Percentiles rank a stretch among this genome's conserved stretches.
These are phyloP conservation scores for Cnidoscolus chayamansa DNA, from an alignment of 441 rosid species.

Conservation along the genomic window DNA sequence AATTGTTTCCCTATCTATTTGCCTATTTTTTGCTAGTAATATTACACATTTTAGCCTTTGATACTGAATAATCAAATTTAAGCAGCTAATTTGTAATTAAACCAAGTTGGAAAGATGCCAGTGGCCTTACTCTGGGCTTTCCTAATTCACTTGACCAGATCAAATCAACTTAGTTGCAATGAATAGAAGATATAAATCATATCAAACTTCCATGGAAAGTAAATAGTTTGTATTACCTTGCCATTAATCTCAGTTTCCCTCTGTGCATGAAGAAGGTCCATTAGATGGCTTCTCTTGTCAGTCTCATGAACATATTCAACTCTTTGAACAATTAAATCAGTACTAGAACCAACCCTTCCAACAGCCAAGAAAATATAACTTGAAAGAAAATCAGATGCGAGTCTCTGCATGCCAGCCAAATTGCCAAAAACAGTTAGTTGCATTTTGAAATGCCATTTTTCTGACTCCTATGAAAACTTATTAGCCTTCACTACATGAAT, in stretches of 20 bases:
- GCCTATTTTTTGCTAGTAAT: not conserved
- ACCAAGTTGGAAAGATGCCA: not conserved
- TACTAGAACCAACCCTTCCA: conserved; percentile 92
- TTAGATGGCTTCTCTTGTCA: conserved; percentile 90
- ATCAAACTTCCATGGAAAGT: not conserved
- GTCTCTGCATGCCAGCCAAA: conserved; percentile 58
- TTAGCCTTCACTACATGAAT: not conserved
- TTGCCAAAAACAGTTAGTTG: not conserved
- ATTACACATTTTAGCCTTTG: not conserved
- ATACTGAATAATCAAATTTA: not conserved
- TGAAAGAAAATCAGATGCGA: conserved; percentile 87
- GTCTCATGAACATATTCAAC: conserved; percentile 76
- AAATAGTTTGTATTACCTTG: conserved; percentile 46
- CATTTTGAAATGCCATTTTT: not conserved
- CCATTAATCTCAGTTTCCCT: conserved; percentile 66
- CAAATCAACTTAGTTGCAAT: not conserved
- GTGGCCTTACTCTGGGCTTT: not conserved
- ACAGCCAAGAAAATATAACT: conserved; percentile 82
- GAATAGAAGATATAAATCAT: not conserved
- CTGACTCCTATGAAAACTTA: not conserved
- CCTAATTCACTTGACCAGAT: not conserved
- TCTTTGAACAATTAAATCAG: conserved; percentile 87
- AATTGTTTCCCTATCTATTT: not conserved
- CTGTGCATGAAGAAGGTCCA: conserved; percentile 94
- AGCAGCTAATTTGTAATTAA: not conserved